Percentiles rank a stretch among this genome's conserved stretches.
Evolutionary conservation across 2,329 filamentous ascomycete species (phyloP).

Genomic region (Microsporum audouinii): DNA sequence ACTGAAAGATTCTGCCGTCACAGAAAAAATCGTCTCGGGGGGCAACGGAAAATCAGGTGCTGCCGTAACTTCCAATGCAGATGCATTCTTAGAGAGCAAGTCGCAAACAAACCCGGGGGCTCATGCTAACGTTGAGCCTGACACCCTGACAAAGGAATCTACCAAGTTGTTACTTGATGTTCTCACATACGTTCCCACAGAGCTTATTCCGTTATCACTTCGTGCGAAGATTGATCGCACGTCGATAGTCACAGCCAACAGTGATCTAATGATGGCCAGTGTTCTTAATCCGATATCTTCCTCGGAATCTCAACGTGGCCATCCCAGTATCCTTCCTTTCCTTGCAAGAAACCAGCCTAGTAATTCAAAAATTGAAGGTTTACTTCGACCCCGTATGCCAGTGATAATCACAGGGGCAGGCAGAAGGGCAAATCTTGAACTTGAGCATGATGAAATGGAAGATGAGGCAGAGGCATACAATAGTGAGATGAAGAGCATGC

Average conservation of each 20-base stretch:
- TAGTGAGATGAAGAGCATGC: background rate
- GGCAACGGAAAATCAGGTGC: conserved; percentile 25
- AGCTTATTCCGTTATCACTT: conserved; percentile 56
- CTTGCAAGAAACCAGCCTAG: conserved; percentile 54
- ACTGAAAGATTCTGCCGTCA: conserved; percentile 23
- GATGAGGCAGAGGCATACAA: conserved; percentile 12
- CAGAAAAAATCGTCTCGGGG: conserved; percentile 27
- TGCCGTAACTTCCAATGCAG: conserved; percentile 49
- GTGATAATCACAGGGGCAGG: conserved; percentile 25
- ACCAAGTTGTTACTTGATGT: conserved; percentile 50
- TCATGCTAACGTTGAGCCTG: conserved; percentile 12
- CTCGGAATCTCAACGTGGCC: conserved; percentile 49
- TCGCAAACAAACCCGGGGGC: conserved; percentile 15
- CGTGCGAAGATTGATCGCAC: conserved; percentile 70
- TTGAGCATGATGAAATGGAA: conserved; percentile 18
- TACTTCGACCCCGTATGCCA: conserved; percentile 47
- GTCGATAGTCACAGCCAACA: conserved; percentile 58
- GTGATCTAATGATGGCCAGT: conserved; percentile 66
- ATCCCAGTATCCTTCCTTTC: conserved; percentile 69
- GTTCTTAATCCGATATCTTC: conserved; percentile 65
- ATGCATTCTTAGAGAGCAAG: conserved; percentile 53
- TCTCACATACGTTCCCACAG: conserved; percentile 53
- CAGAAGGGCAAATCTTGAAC: conserved; percentile 20
- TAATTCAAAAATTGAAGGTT: conserved; percentile 57
- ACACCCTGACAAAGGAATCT: conserved; percentile 45